Conservation (phyloP, 257 asterid species). For the Solanum ossicruentum region DNA sequence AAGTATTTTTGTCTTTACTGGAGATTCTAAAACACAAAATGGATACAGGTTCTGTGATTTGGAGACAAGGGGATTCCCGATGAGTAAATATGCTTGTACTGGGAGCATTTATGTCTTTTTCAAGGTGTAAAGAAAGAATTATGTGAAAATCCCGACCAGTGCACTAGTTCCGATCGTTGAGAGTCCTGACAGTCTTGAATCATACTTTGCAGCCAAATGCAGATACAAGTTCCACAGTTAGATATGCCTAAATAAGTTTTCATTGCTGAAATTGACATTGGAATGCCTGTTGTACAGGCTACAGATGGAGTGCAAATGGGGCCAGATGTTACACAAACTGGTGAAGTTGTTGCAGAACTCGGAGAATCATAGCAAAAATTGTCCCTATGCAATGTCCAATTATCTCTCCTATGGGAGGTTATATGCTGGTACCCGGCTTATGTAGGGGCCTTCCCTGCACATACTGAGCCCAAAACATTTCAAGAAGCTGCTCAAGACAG, state of each 20-base stretch:
- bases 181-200: background rate
- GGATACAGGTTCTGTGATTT: background rate
- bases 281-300: background rate
- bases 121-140: background rate
- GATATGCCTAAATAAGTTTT: background rate
- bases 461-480: background rate
- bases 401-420: background rate
- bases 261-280: background rate
- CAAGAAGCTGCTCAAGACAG: background rate
- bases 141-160: background rate
- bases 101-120: background rate
- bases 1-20: background rate
- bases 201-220: background rate
- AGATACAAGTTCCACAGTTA: background rate
- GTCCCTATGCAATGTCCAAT: background rate
- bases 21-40: background rate
- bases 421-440: background rate
- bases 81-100: background rate
- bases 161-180: background rate
- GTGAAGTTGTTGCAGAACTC: background rate
- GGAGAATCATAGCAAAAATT: background rate
- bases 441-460: background rate
- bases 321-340: background rate
- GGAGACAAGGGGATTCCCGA: background rate
- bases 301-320: background rate